These are phyloP conservation scores for Ramaria sp. DNA, from an alignment of 768 basidiomycete genomes.

Conservation along the genomic window DNA sequence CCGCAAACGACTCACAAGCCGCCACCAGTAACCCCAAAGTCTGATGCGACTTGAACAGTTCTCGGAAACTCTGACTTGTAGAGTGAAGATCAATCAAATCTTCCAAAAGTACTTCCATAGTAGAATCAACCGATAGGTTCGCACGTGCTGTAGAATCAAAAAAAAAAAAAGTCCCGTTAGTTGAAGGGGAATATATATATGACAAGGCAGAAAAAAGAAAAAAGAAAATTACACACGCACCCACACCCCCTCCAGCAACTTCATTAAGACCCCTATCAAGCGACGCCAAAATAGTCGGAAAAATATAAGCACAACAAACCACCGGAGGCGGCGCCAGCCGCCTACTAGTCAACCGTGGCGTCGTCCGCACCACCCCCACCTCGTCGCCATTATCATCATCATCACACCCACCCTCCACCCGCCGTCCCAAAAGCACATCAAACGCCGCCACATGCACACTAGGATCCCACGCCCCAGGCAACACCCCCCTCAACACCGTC, in stretches of 20 bases:
- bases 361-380: no score
- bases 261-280: constrained; percentile 44
- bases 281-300: constrained; percentile 61
- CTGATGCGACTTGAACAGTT: constrained; percentile 62
- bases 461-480: constrained; percentile 59
- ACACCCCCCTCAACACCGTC: constrained; percentile 54
- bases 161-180: no score
- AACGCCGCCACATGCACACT: constrained; percentile 58
- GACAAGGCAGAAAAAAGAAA: no score
- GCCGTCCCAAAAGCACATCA: constrained; percentile 61
- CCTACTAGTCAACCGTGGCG: no score
- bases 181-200: no score
- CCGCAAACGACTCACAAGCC: constrained; percentile 48
- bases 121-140: constrained; percentile 19
- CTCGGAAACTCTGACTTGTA: constrained; percentile 53
- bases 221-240: constrained; percentile 19
- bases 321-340: no score
- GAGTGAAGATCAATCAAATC: constrained; percentile 61
- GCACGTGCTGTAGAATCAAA: not conserved
- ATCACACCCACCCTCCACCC: no score
- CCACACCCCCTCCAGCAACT: constrained; percentile 16
- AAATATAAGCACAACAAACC: constrained; percentile 52
- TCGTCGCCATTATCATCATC: no score
- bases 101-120: constrained; percentile 53
- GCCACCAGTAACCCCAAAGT: constrained; percentile 58